These are phyloP conservation scores for Xylaria palmicola DNA, from an alignment of 495 filamentous ascomycete species.

Conservation along the genomic window DNA sequence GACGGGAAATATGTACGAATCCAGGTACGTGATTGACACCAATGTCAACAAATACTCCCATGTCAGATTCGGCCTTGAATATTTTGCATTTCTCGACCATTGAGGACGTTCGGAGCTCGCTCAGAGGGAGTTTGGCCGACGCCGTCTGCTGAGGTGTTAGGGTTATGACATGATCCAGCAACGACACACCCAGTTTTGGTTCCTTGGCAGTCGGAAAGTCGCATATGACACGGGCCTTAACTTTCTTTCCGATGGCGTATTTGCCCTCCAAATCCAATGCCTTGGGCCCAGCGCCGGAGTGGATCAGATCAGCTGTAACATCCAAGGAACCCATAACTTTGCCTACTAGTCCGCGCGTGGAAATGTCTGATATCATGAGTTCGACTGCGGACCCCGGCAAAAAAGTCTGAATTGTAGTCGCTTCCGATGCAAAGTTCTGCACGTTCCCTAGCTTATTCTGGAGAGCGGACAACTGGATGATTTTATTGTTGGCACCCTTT, in stretches of 20 bases:
- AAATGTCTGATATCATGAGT: slow-evolving; percentile 74
- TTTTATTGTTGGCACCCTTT: slow-evolving; percentile 71
- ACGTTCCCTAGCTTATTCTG: slow-evolving; percentile 66
- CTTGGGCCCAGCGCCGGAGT: slow-evolving; percentile 69
- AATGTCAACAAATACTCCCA: slow-evolving; percentile 80
- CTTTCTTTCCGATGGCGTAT: slow-evolving; percentile 75
- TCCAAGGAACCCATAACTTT: slow-evolving; percentile 92
- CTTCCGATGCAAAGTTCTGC: slow-evolving; percentile 63
- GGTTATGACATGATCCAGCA: slow-evolving; percentile 77
- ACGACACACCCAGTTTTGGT: slow-evolving; percentile 79
- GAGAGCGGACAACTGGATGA: slow-evolving; percentile 82
- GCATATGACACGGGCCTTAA: slow-evolving; percentile 83
- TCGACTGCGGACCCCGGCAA: slow-evolving; percentile 88
- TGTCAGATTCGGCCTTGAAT: slow-evolving; percentile 68
- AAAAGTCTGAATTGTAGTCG: slow-evolving; percentile 85
- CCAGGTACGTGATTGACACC: slow-evolving; percentile 71
- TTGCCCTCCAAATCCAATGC: slow-evolving; percentile 67
- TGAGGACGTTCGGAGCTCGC: slow-evolving; percentile 67
- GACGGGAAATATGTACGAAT: slow-evolving; percentile 89
- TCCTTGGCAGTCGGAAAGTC: slow-evolving; percentile 75
- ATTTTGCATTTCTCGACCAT: slow-evolving; percentile 75
- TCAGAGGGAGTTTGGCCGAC: slow-evolving; percentile 42
- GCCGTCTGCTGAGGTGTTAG: slow-evolving; percentile 52
- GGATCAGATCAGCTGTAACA: slow-evolving; percentile 83
- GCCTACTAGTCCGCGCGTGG: slow-evolving; percentile 57